phyloP scores from a whole-genome alignment of 768 basidiomycete genomes.

The Boletus vinaceobasis region DNA sequence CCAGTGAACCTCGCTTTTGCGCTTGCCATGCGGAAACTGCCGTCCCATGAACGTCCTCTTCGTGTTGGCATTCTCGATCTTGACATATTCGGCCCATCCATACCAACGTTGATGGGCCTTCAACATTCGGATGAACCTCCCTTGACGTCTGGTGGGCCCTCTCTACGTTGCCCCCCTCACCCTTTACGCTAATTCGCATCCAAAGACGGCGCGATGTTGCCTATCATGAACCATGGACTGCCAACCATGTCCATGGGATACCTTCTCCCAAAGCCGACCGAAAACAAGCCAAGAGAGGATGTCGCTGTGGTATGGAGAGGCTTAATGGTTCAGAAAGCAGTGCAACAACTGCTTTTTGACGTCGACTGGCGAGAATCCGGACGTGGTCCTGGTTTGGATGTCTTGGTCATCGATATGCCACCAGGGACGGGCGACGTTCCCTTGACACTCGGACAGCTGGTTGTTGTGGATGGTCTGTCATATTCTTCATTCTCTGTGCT shows the following conservation, averaged over 20 bases:
- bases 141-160: conserved; percentile 61
- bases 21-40: conserved; percentile 47
- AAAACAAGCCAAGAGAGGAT: conserved; percentile 54
- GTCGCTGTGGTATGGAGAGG: conserved; percentile 93
- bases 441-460: conserved; percentile 85
- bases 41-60: conserved; percentile 37
- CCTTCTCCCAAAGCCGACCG: conserved; percentile 60
- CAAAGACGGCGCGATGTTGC: conserved; percentile 72
- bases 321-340: conserved; percentile 97
- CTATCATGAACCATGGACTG: conserved; percentile 82
- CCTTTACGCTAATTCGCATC: not conserved
- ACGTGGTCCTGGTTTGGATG: conserved; percentile 56
- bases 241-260: conserved; percentile 99
- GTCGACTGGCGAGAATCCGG: conserved; percentile 73
- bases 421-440: conserved; percentile 97
- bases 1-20: conserved; percentile 81
- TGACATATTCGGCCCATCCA: conserved; percentile 93
- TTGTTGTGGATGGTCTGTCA: conserved; percentile 72
- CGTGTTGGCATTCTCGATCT: conserved; percentile 89
- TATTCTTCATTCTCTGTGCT: not conserved
- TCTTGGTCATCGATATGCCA: conserved; percentile 93
- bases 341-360: conserved; percentile 93
- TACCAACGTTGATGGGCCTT: conserved; percentile 91
- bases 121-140: conserved; percentile 73
- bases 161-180: not conserved